phyloP scores from a whole-genome alignment of 139 green algal species.

The Chlamydomonas urium region DNA sequence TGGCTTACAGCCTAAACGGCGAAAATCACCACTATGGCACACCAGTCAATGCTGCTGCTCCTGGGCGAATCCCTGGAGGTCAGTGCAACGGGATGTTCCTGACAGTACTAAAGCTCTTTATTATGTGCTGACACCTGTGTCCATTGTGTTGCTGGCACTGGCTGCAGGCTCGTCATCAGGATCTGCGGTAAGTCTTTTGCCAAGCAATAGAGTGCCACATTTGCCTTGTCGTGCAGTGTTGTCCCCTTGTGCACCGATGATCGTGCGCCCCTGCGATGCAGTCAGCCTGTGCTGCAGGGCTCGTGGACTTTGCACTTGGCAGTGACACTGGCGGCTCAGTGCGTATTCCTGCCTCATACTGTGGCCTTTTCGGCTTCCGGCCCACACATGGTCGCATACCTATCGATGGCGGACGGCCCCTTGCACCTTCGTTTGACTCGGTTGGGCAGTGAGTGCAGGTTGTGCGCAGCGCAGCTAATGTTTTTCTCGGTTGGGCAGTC shows the following conservation, averaged over 20 bases:
- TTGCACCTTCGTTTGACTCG: constrained; percentile 85
- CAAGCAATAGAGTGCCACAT: too few relatives aligned
- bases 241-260: too few relatives aligned
- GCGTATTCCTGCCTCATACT: constrained; percentile 82
- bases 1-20: constrained; percentile 30
- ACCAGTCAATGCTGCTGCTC: constrained; percentile 77
- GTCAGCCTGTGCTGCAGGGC: constrained; percentile 66
- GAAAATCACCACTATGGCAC: constrained; percentile 90
- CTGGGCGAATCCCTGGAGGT: constrained; percentile 74
- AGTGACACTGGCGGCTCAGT: constrained; percentile 90
- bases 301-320: constrained; percentile 75
- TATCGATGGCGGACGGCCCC: constrained; percentile 45
- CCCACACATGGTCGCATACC: constrained; percentile 75
- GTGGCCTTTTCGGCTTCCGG: constrained; percentile 52
- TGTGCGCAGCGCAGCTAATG: too few relatives aligned
- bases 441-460: constrained; percentile 41
- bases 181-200: constrained; percentile 61
- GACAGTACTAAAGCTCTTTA: too few relatives aligned
- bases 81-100: too few relatives aligned
- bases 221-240: too few relatives aligned
- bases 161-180: constrained; percentile 92
- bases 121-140: constrained; percentile 5
- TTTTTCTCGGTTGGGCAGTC: too few relatives aligned
- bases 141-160: not conserved
- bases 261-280: constrained; percentile 22